A percentile compares a stretch with the other conserved stretches of the same genome.
phyloP scores from a whole-genome alignment of 225 moss, liverwort and hornwort species.

The Climacium dendroides region DNA sequence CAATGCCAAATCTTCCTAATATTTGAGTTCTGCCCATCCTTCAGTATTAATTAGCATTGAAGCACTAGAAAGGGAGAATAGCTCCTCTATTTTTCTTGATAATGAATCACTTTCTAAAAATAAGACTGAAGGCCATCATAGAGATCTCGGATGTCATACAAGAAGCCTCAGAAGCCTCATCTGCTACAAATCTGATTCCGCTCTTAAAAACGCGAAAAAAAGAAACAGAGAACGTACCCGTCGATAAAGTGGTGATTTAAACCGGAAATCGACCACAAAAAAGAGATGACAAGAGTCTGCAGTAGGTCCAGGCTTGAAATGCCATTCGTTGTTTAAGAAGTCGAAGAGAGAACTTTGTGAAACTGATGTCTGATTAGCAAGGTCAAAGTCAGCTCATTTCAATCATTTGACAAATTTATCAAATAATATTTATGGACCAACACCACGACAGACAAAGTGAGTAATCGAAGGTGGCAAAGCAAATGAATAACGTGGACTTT shows the following conservation, averaged over 20 bases:
- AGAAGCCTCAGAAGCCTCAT: neutral
- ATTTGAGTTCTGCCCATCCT: neutral
- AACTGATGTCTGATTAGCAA: constrained; percentile 65
- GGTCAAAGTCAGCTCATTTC: constrained; percentile 15
- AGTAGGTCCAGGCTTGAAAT: constrained; percentile 87
- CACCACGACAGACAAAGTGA: neutral
- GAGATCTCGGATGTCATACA: neutral
- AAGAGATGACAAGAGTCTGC: constrained; percentile 70
- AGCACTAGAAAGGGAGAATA: neutral
- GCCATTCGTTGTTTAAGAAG: constrained; percentile 77
- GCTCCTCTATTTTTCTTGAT: neutral
- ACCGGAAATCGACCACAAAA: constrained; percentile 93
- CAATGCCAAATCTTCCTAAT: neutral
- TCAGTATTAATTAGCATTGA: neutral
- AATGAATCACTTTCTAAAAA: neutral
- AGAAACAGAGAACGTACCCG: constrained; percentile 30
- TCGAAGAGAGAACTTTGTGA: constrained; percentile 86
- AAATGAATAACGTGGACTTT: neutral
- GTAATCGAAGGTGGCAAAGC: neutral
- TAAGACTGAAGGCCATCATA: no score
- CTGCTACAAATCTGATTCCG: neutral
- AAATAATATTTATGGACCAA: neutral
- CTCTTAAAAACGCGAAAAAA: neutral
- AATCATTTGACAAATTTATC: constrained; percentile 14
- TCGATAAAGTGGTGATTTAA: constrained; percentile 89